Percentiles rank a stretch among this genome's conserved stretches.
Evolutionary conservation across 208 protist species (phyloP).

Genomic region (Crithidia thermophila): DNA sequence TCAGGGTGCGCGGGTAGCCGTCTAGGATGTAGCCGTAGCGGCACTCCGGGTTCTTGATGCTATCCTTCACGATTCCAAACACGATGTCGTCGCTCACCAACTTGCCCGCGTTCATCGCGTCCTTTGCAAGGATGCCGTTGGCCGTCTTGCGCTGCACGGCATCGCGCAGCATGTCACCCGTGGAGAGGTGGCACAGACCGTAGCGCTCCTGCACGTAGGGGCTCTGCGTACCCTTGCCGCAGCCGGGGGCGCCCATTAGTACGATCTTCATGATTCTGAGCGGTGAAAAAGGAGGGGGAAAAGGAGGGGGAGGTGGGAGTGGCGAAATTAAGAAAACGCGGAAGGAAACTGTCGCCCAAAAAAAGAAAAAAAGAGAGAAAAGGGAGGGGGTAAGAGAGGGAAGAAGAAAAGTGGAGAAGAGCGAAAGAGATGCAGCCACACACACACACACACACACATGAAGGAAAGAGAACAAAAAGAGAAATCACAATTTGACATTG

Average conservation of each 20-base stretch:
- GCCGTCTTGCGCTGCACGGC: conserved; percentile 71
- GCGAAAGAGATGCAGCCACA: not conserved
- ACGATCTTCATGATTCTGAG: conserved; percentile 80
- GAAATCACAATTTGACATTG: not conserved
- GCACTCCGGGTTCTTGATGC: conserved; percentile 83
- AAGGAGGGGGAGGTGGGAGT: not conserved
- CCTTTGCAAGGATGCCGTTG: conserved; percentile 72
- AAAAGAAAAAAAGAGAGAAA: conserved; percentile 21
- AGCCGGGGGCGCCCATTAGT: conserved; percentile 91
- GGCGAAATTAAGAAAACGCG: not conserved
- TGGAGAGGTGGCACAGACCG: conserved; percentile 93
- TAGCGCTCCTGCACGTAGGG: conserved; percentile 90
- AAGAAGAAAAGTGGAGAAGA: not conserved
- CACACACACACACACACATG: not conserved
- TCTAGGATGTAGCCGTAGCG: conserved; percentile 94
- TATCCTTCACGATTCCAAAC: conserved; percentile 90
- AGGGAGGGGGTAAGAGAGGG: not conserved
- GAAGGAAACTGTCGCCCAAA: not conserved
- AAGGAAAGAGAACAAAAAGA: not conserved
- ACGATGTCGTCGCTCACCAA: conserved; percentile 94
- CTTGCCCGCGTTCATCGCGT: conserved; percentile 76
- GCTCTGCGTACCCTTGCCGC: conserved; percentile 95
- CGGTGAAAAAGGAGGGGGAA: not conserved
- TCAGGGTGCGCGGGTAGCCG: conserved; percentile 94
- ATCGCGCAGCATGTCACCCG: conserved; percentile 94